phyloP scores from a whole-genome alignment of 2,329 filamentous ascomycete genomes.

The Grosmannia huntii region DNA sequence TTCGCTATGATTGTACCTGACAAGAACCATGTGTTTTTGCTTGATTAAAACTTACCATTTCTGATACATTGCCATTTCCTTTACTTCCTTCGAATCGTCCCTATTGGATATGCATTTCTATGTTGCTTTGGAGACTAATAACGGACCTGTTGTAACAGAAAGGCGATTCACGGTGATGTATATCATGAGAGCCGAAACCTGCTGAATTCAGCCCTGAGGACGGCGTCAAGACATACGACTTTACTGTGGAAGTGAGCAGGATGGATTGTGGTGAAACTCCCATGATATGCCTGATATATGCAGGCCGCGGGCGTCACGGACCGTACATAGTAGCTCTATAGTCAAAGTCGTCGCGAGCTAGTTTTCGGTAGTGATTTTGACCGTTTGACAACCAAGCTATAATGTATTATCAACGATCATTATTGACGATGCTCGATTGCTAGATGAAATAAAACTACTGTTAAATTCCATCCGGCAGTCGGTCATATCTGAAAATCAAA shows the following conservation, averaged over 20 bases:
- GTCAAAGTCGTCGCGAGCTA: neutral
- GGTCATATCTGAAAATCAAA: neutral
- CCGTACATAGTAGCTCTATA: neutral
- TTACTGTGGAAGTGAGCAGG: neutral
- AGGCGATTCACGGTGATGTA: neutral
- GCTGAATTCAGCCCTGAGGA: neutral
- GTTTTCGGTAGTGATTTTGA: neutral
- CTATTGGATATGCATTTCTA: neutral
- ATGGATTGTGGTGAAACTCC: neutral
- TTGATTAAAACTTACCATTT: constrained; percentile 10
- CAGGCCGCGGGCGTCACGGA: neutral
- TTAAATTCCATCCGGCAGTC: neutral
- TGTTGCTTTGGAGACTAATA: neutral
- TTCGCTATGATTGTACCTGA: constrained; percentile 15
- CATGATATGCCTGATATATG: neutral
- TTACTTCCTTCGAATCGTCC: neutral
- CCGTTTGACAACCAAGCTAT: neutral
- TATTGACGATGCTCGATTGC: neutral
- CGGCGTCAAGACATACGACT: neutral
- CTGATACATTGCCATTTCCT: constrained; percentile 5
- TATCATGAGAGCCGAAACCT: neutral
- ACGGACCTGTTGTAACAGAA: neutral
- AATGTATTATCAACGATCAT: neutral
- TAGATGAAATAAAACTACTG: neutral
- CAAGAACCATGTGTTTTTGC: constrained; percentile 7